Evolutionary conservation across 1,284 basidiomycete species (phyloP).

Genomic region (Porphyrellus sp.): DNA sequence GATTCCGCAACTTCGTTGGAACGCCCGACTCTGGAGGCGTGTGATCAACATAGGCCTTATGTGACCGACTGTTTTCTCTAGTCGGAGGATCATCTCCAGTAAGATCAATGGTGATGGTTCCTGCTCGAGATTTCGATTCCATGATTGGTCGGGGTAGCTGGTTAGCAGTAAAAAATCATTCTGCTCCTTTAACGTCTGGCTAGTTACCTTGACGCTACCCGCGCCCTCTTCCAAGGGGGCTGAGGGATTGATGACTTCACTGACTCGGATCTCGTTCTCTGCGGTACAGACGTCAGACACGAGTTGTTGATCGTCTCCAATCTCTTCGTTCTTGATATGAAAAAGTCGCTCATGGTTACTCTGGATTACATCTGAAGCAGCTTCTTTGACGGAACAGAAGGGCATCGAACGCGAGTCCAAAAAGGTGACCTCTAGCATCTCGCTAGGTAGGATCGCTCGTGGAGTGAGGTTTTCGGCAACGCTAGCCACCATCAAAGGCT

Average conservation of each 20-base stretch:
- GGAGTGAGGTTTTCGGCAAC: background rate
- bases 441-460: background rate
- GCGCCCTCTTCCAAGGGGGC: constrained; percentile 4
- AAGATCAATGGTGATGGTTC: constrained; percentile 29
- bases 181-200: background rate
- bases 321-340: constrained; percentile 3
- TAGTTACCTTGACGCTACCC: constrained; percentile 13
- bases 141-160: constrained; percentile 11
- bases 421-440: constrained; percentile 16
- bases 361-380: background rate
- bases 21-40: background rate
- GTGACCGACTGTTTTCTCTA: background rate
- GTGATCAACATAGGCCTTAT: background rate
- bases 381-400: background rate
- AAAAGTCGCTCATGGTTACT: background rate
- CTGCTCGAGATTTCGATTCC: constrained; percentile 11
- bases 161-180: constrained; percentile 1
- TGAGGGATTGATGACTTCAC: background rate
- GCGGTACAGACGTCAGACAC: background rate
- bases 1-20: background rate
- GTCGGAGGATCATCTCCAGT: constrained; percentile 24
- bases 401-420: background rate
- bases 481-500: constrained; percentile 5
- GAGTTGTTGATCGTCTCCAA: background rate
- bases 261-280: background rate